phyloP scores from a whole-genome alignment of 2,329 filamentous ascomycete species.

The Berkeleyomyces basicola region DNA sequence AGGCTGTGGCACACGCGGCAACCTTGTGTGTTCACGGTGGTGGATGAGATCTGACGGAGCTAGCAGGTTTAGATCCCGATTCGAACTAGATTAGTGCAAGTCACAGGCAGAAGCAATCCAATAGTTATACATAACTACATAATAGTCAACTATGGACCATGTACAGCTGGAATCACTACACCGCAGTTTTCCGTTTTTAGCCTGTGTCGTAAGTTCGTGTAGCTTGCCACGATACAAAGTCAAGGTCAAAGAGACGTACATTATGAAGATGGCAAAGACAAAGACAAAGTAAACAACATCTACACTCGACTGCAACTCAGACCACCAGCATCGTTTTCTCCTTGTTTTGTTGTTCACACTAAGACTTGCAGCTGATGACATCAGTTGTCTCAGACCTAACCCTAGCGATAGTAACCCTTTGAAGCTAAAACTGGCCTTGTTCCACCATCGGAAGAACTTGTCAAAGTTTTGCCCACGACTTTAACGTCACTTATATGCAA shows the following conservation, averaged over 20 bases:
- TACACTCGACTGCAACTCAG: too few species aligned
- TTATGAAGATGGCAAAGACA: neutral
- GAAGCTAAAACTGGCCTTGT: neutral
- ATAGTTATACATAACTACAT: too few species aligned
- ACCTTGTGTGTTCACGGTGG: slow-evolving; percentile 37
- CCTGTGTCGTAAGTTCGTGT: neutral
- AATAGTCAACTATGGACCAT: too few species aligned
- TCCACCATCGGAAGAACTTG: neutral
- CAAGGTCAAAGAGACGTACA: too few species aligned
- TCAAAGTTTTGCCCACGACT: neutral
- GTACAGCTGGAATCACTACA: too few species aligned
- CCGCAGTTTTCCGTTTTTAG: neutral
- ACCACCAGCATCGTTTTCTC: too few species aligned
- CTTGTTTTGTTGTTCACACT: too few species aligned
- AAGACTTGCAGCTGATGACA: too few species aligned
- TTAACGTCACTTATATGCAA: neutral
- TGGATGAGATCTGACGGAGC: slow-evolving; percentile 22
- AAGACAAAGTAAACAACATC: neutral
- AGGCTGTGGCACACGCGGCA: slow-evolving; percentile 48
- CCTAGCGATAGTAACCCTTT: neutral
- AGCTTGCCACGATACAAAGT: neutral
- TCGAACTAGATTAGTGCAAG: too few species aligned
- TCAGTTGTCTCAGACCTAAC: neutral
- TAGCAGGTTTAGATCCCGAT: neutral
- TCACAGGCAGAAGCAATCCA: too few species aligned